These are phyloP conservation scores for Tillandsia fasciculata DNA, from an alignment of 176 grass and related monocot species.

Conservation along the genomic window DNA sequence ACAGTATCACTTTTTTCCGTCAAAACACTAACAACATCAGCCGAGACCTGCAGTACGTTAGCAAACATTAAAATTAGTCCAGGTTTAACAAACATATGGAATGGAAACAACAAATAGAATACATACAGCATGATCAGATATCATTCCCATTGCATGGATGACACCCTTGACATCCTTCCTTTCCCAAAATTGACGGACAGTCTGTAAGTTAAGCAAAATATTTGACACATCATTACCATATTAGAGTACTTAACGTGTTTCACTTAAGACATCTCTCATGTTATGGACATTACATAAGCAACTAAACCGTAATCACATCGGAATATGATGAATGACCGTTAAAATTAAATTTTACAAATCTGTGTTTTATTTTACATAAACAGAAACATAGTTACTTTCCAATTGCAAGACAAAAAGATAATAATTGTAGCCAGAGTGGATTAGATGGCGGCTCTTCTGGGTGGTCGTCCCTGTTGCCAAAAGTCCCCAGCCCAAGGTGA, in stretches of 20 bases:
- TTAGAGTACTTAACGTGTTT: neutral
- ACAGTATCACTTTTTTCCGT: conserved; percentile 72
- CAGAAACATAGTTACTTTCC: no score
- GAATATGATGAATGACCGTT: no score
- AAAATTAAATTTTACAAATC: no score
- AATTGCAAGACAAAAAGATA: no score
- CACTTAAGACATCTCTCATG: no score
- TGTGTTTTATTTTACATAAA: no score
- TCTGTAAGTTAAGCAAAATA: conserved; percentile 36
- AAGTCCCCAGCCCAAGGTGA: no score
- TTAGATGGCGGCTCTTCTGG: no score
- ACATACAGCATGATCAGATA: conserved; percentile 89
- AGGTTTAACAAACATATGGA: conserved; percentile 4
- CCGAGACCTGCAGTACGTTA: conserved; percentile 47
- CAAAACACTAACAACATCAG: conserved; percentile 70
- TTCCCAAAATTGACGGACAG: conserved; percentile 85
- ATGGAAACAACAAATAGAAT: conserved; percentile 9
- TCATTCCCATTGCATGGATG: conserved; percentile 65
- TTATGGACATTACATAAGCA: no score
- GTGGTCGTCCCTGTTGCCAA: no score
- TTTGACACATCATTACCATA: neutral
- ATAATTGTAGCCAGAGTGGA: no score
- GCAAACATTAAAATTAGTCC: conserved; percentile 14
- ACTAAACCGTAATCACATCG: no score
- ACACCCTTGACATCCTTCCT: conserved; percentile 84